phyloP scores from a whole-genome alignment of 345 rosid species.

The Eucalyptus pauciflora region DNA sequence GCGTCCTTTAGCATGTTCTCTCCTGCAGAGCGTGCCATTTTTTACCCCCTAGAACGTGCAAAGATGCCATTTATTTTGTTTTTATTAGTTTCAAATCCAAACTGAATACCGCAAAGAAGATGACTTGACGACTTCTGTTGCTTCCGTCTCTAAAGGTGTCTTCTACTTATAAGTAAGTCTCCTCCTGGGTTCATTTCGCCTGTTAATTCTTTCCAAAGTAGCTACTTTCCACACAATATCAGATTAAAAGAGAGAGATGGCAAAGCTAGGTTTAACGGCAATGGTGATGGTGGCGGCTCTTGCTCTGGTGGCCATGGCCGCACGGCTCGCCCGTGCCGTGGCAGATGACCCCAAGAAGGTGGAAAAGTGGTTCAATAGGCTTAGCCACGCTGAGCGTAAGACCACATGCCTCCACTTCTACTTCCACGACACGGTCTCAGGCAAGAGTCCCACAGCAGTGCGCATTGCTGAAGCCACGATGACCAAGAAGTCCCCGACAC shows the following conservation, averaged over 20 bases:
- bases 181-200: background rate
- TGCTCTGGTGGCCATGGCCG: background rate
- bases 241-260: background rate
- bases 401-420: slow-evolving; percentile 57
- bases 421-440: slow-evolving; percentile 57
- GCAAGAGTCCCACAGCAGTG: slow-evolving; percentile 39
- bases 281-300: background rate
- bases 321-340: slow-evolving; percentile 9
- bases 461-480: slow-evolving; percentile 31
- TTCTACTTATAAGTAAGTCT: background rate
- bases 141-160: background rate
- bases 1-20: background rate
- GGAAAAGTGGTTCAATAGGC: background rate
- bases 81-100: background rate
- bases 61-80: background rate
- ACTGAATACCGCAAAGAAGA: background rate
- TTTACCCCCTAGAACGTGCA: background rate
- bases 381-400: slow-evolving; percentile 15
- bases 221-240: background rate
- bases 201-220: background rate
- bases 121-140: background rate
- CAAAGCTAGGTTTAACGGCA: background rate
- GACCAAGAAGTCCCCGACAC: slow-evolving; percentile 35
- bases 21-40: background rate
- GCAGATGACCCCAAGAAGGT: background rate